These are phyloP conservation scores for Aureobasidium sp. DNA, from an alignment of 2,329 filamentous ascomycete genomes.

Conservation along the genomic window DNA sequence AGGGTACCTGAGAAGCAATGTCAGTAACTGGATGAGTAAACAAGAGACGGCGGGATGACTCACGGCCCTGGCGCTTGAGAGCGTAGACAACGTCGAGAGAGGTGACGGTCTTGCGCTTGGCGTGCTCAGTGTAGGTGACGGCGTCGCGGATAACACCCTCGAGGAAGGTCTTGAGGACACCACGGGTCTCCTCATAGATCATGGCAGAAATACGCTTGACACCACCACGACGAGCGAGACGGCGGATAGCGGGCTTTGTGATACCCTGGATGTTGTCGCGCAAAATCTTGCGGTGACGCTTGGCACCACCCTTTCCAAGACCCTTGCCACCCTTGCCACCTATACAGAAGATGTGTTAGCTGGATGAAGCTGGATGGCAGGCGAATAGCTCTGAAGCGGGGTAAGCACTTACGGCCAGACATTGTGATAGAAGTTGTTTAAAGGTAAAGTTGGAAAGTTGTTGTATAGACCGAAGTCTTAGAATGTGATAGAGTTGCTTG, in stretches of 20 bases:
- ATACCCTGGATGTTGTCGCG: slow-evolving; percentile 99
- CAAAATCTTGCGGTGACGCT: slow-evolving; percentile 98
- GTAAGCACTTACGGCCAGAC: slow-evolving; percentile 43
- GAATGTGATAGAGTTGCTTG: slow-evolving; percentile 13
- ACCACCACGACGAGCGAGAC: slow-evolving; percentile 98
- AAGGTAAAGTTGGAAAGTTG: slow-evolving; percentile 23
- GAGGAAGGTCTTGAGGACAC: slow-evolving; percentile 78
- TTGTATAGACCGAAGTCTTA: slow-evolving; percentile 18
- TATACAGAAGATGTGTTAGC: slow-evolving; percentile 47
- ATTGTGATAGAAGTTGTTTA: slow-evolving; percentile 36
- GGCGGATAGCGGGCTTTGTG: slow-evolving; percentile 95
- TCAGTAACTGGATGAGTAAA: slow-evolving; percentile 19
- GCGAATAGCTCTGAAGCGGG: slow-evolving; percentile 10
- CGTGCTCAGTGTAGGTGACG: slow-evolving; percentile 77
- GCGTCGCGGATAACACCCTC: slow-evolving; percentile 74
- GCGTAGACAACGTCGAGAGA: slow-evolving; percentile 58
- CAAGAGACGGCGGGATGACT: slow-evolving; percentile 22
- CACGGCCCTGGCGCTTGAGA: slow-evolving; percentile 55
- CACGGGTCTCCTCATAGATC: slow-evolving; percentile 80
- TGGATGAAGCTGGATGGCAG: slow-evolving; percentile 15
- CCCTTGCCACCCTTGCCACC: slow-evolving; percentile 96
- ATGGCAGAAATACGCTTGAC: slow-evolving; percentile 99
- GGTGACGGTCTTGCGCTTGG: slow-evolving; percentile 68
- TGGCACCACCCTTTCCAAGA: slow-evolving; percentile 95
- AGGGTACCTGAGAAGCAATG: slow-evolving; percentile 39